These are phyloP conservation scores for Euphorbia peplus DNA, from an alignment of 345 rosid genomes.

Conservation along the genomic window DNA sequence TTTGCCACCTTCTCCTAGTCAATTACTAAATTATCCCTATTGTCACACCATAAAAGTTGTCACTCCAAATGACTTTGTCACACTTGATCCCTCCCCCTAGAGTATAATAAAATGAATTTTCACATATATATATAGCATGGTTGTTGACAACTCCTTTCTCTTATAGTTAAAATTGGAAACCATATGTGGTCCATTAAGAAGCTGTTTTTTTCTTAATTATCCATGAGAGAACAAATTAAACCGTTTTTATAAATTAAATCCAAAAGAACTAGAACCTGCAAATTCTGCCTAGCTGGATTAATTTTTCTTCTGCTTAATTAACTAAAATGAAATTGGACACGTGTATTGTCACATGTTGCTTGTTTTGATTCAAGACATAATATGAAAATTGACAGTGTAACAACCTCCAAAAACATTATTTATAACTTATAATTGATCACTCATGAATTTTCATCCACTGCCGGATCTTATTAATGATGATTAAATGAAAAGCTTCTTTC, in stretches of 20 bases:
- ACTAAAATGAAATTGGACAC: neutral
- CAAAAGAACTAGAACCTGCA: neutral
- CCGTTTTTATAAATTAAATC: neutral
- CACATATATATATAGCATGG: too few relatives aligned
- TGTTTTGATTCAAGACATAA: neutral
- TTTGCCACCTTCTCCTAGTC: too few relatives aligned
- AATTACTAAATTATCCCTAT: too few relatives aligned
- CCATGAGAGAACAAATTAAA: neutral
- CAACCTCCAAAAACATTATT: neutral
- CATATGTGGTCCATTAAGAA: neutral
- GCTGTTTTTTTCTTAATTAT: neutral
- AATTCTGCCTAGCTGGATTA: neutral
- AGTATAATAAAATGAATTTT: too few relatives aligned
- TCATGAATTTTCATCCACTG: neutral
- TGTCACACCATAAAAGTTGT: too few relatives aligned
- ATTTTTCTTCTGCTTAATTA: neutral
- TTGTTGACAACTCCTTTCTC: too few relatives aligned
- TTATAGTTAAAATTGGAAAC: too few relatives aligned
- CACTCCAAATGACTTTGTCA: too few relatives aligned
- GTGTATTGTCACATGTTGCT: neutral
- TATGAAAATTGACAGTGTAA: constrained; percentile 2
- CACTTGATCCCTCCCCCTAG: too few relatives aligned
- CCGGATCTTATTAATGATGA: neutral
- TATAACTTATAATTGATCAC: neutral
- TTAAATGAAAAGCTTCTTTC: neutral